phyloP scores from a whole-genome alignment of 2,329 filamentous ascomycete genomes.

The Dissoconium aciculare region DNA sequence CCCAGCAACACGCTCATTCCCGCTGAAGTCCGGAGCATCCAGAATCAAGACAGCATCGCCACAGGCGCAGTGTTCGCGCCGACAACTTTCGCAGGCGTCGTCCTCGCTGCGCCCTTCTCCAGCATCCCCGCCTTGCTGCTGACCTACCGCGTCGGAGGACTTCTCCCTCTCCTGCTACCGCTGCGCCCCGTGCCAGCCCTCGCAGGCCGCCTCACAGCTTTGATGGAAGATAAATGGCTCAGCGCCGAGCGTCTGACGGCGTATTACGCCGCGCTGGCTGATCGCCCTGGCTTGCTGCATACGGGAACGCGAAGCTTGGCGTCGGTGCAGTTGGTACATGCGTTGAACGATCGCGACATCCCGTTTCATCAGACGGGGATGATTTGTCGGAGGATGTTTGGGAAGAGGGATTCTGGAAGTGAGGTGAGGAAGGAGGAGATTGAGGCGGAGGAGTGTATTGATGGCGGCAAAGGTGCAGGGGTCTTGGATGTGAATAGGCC shows the following conservation, averaged over 20 bases:
- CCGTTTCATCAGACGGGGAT: constrained; percentile 54
- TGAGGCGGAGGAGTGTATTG: constrained; percentile 16
- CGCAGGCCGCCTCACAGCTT: constrained; percentile 43
- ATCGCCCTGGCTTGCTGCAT: constrained; percentile 16
- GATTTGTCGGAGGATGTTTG: constrained; percentile 46
- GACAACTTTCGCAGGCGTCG: constrained; percentile 59
- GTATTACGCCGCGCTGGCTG: constrained; percentile 42
- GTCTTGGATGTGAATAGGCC: constrained; percentile 12
- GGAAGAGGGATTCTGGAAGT: constrained; percentile 28
- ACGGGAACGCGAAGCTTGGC: constrained; percentile 23
- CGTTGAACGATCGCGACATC: constrained; percentile 69
- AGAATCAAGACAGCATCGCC: background rate
- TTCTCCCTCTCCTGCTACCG: constrained; percentile 65
- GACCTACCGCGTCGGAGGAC: constrained; percentile 63
- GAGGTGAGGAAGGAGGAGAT: constrained; percentile 19
- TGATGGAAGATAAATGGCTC: constrained; percentile 69
- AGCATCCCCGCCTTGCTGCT: constrained; percentile 57
- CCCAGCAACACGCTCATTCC: constrained; percentile 14
- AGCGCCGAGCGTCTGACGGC: constrained; percentile 51
- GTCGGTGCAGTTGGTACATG: constrained; percentile 60
- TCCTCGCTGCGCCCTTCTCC: constrained; percentile 69
- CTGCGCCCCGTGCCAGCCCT: constrained; percentile 52
- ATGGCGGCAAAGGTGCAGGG: constrained; percentile 17
- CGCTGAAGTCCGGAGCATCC: constrained; percentile 4
- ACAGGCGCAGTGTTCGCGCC: constrained; percentile 3